Evolutionary conservation across 2,329 filamentous ascomycete species (phyloP).

Genomic region (Dactylellina cionopaga): DNA sequence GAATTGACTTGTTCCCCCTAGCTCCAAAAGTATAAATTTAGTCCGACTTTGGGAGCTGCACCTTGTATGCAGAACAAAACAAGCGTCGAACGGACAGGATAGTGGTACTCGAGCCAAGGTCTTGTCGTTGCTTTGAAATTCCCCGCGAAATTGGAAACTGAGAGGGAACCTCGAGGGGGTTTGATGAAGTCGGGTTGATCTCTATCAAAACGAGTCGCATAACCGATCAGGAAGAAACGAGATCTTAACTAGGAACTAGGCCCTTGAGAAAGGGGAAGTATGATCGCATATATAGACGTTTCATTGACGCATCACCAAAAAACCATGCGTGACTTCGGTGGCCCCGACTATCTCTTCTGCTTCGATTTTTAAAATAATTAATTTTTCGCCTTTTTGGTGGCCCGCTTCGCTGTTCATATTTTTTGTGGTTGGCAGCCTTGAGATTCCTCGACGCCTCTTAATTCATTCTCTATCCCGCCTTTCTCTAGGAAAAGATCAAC

Average conservation of each 20-base stretch:
- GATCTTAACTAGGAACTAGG: conserved; percentile 1
- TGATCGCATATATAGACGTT: conserved; percentile 30
- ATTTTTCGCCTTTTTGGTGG: no score
- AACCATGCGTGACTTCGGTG: not conserved
- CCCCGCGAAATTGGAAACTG: conserved; percentile 46
- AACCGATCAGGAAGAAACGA: conserved; percentile 30
- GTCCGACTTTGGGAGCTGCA: conserved; percentile 49
- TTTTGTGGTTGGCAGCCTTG: not conserved
- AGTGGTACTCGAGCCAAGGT: conserved; percentile 30
- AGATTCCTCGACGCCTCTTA: conserved; percentile 2
- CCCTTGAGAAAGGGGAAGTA: conserved; percentile 14
- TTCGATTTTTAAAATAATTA: no score
- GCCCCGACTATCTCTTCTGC: no score
- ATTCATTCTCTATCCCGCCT: conserved; percentile 19
- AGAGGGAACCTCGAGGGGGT: conserved; percentile 19
- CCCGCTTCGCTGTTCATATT: not conserved
- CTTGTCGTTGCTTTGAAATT: conserved; percentile 42
- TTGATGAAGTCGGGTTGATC: conserved; percentile 48
- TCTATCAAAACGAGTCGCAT: conserved; percentile 7
- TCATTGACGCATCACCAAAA: not conserved
- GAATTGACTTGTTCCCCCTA: conserved; percentile 11
- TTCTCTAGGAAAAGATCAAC: conserved; percentile 32
- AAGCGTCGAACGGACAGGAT: conserved; percentile 14
- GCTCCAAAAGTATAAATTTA: conserved; percentile 30
- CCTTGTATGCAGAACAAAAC: conserved; percentile 26